Percentiles rank a stretch among this genome's conserved stretches.
Evolutionary conservation across 805 yeast genomes (phyloP).

Genomic region (Candida vaughaniae): DNA sequence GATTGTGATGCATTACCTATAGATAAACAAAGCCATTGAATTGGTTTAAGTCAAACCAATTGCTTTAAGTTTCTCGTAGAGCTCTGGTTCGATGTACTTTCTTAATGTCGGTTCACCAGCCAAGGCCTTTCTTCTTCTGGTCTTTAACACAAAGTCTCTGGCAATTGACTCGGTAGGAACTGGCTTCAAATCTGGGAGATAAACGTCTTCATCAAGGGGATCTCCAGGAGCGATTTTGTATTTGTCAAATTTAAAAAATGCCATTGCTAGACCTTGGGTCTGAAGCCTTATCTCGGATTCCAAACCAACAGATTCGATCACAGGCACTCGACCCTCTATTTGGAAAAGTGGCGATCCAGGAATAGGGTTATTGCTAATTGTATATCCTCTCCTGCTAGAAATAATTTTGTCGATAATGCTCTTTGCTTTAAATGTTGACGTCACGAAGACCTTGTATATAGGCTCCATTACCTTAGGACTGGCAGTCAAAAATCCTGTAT

Average conservation of each 20-base stretch:
- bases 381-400: slow-evolving; percentile 64
- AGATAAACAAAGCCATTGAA: too few relatives aligned
- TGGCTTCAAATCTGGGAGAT: slow-evolving; percentile 69
- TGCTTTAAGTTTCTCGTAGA: slow-evolving; percentile 52
- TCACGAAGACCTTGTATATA: slow-evolving; percentile 56
- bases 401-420: slow-evolving; percentile 50
- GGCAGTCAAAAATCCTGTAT: slow-evolving; percentile 75
- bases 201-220: slow-evolving; percentile 69
- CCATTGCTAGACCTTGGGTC: slow-evolving; percentile 76
- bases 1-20: too few relatives aligned
- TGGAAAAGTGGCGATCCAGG: slow-evolving; percentile 70
- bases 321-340: slow-evolving; percentile 71
- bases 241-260: slow-evolving; percentile 59
- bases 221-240: slow-evolving; percentile 91
- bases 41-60: too few relatives aligned
- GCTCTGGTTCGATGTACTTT: slow-evolving; percentile 63
- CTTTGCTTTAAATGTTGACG: slow-evolving; percentile 51
- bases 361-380: slow-evolving; percentile 48
- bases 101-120: slow-evolving; percentile 67
- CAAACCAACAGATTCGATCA: slow-evolving; percentile 85
- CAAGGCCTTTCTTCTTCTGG: slow-evolving; percentile 85
- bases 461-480: slow-evolving; percentile 84
- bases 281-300: slow-evolving; percentile 81
- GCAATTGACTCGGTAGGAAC: slow-evolving; percentile 72
- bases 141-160: slow-evolving; percentile 85